These are phyloP conservation scores for Eucommia ulmoides DNA, from an alignment of 257 asterid genomes.

Conservation along the genomic window DNA sequence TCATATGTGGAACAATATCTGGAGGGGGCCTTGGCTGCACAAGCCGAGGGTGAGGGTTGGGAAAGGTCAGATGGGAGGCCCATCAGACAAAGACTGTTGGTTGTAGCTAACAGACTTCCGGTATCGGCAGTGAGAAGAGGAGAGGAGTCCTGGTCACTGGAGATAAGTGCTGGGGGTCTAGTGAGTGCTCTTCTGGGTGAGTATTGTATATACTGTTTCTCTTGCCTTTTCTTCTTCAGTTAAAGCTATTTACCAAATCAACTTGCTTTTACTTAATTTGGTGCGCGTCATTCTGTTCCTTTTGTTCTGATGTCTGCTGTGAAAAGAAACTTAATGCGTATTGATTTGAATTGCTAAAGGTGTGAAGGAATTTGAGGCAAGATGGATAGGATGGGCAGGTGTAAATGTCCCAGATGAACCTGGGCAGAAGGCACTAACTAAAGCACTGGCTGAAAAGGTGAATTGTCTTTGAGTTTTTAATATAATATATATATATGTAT, in stretches of 20 bases:
- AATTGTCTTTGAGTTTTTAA: slow-evolving; percentile 5
- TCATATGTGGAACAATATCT: slow-evolving; percentile 40
- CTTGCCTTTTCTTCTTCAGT: not conserved
- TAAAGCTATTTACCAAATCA: no score
- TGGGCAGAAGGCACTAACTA: slow-evolving; percentile 69
- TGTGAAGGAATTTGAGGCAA: slow-evolving; percentile 81
- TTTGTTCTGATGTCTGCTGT: not conserved
- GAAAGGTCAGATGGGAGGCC: slow-evolving; percentile 55
- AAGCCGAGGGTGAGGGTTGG: slow-evolving; percentile 37
- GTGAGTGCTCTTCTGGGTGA: slow-evolving; percentile 96
- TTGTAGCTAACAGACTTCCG: slow-evolving; percentile 95
- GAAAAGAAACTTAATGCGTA: slow-evolving; percentile 8
- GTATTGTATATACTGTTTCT: slow-evolving; percentile 11
- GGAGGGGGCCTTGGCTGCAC: slow-evolving; percentile 48
- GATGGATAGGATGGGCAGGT: slow-evolving; percentile 99
- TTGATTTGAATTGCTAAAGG: slow-evolving; percentile 28
- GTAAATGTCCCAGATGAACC: slow-evolving; percentile 88
- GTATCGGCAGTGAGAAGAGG: slow-evolving; percentile 90
- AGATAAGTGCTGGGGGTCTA: slow-evolving; percentile 97
- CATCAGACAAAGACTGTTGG: slow-evolving; percentile 62
- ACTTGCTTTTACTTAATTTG: no score
- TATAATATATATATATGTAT: no score
- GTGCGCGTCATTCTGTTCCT: not conserved
- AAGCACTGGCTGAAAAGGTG: slow-evolving; percentile 86
- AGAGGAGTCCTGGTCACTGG: slow-evolving; percentile 89